Base-by-base conservation (phyloP, 495 filamentous ascomycete genomes). In the Cercophora scortea region DNA sequence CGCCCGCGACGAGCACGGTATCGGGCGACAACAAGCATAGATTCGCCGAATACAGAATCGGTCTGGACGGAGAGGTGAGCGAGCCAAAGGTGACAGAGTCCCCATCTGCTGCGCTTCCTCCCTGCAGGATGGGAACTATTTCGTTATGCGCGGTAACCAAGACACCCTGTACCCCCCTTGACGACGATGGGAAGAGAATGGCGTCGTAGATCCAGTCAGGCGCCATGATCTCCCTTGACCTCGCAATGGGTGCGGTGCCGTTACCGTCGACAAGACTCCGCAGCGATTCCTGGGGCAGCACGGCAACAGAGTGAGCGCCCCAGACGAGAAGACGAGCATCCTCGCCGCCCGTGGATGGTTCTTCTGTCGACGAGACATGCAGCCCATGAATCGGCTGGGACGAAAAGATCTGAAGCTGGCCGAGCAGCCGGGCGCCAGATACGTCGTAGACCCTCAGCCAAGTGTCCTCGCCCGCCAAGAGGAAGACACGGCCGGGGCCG, bases 101-200 rank as follows among this genome's bases (percentile, higher is more conserved):
- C 4, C 25, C 48, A 46, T 60, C 50, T 11, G 56, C 33, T 15
- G 49, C 43, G 49, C 63, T 36, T n/a, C n/a, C 25, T 5, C 25
- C 25, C 2, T 5, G 25, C 11, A 51, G 57, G 10, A 72, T 62
- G 42, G 70, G 67, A 4, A 79, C 57, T 13, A 87, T 67, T 6
- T 85, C 82, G 73, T 96, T 95, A 64, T 96, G 93, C 4, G 92
- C 89, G 0, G 91, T 95, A 35, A 95, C 72, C 9, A 92, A 62
- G 5, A 73, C 74, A 47, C 62, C 66, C 16, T 61, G 53, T 6
- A 47, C 49, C 18, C 49, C 45, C 17, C 57, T 56, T 12, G 57
- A n/a, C 6, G 8, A 11, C 4, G 42, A 58, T 8, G 75, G 69
- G 34, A 71, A 71, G 17, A 87, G 72, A 32, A 80, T 75, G n/a